Evolutionary conservation across 1,284 basidiomycete species (phyloP), one percentile per base, ranked within the genome.

Genomic region (Tylopilus orsonianus): DNA sequence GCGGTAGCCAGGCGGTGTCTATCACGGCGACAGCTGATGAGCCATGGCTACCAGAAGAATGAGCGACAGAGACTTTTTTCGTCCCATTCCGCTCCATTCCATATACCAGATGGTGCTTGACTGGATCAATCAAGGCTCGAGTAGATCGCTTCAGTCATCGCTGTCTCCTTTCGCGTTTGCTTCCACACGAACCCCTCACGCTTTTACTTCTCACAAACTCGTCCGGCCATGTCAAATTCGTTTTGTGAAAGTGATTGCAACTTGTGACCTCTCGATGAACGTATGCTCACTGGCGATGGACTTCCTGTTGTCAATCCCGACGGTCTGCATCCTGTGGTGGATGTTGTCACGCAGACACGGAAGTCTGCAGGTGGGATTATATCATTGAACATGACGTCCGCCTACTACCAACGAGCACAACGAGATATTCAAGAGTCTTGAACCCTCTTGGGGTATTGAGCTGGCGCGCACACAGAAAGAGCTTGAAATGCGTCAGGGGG

Each of bases 281-380:
- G 72, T 42, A 43, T 46, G 1, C 48, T 60, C 14, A 52, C 55
- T 13, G 14, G 52, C 0, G 55, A 66, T 22, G 70, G 69, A 2
- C 52, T 68, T 1, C 56, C 73, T 10, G 43, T 57, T 29, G 64
- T 66, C 39, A 67, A 70, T 39, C 61, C 66, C 0, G 39, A 63
- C 5, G 70, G 61, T 2, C 54, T 61, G 0, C 75, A 77, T 54
- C 75, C n/a, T n/a, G n/a, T n/a, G n/a, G n/a, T n/a, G n/a, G n/a
- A n/a, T n/a, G n/a, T n/a, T n/a, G n/a, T n/a, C n/a, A n/a, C n/a
- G n/a, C n/a, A n/a, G n/a, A n/a, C n/a, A n/a, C n/a, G n/a, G n/a
- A n/a, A n/a, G n/a, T n/a, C n/a, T n/a, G n/a, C 23, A 56, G 79
- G 79, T 85, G 83, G 83, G 58, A 64, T 9, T 85, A 82, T 54